Evolutionary conservation across 176 grass and related monocot species (phyloP).

Genomic region (Areca catechu): DNA sequence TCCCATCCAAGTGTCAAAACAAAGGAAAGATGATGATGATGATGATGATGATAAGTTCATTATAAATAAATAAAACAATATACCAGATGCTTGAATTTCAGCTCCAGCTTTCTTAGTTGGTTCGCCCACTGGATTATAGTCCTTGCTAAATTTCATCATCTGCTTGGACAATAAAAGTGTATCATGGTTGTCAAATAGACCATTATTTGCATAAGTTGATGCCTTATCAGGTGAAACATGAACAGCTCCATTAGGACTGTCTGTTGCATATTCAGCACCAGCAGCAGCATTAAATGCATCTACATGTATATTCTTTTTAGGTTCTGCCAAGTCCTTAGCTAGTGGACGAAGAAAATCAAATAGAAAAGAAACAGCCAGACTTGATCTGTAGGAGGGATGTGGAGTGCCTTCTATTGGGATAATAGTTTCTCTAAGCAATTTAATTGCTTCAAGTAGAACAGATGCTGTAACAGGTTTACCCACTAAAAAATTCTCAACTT

Average conservation of each 20-base stretch:
- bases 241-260: slow-evolving; percentile 12
- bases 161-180: slow-evolving; percentile 58
- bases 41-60: not conserved
- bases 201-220: slow-evolving; percentile 18
- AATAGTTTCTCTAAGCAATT: slow-evolving; percentile 49
- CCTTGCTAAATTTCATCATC: slow-evolving; percentile 38
- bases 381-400: slow-evolving; percentile 69
- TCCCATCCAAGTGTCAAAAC: too few species aligned
- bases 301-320: slow-evolving; percentile 17
- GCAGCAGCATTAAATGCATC: slow-evolving; percentile 12
- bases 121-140: slow-evolving; percentile 69
- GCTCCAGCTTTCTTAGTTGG: slow-evolving; percentile 77
- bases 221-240: slow-evolving; percentile 23
- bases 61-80: slow-evolving; percentile 2
- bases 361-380: slow-evolving; percentile 75
- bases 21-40: slow-evolving; percentile 3
- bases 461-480: slow-evolving; percentile 58
- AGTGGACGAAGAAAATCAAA: slow-evolving; percentile 66
- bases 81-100: slow-evolving; percentile 92
- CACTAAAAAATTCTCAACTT: slow-evolving; percentile 59
- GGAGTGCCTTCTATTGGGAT: slow-evolving; percentile 54
- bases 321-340: slow-evolving; percentile 23
- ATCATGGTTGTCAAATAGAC: slow-evolving; percentile 13
- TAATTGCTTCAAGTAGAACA: slow-evolving; percentile 58
- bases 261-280: slow-evolving; percentile 23